Percentiles rank a stretch among this genome's conserved stretches.
Conservation (phyloP, 2,329 filamentous ascomycete genomes). For the Monilinia vaccinii-corymbosi region DNA sequence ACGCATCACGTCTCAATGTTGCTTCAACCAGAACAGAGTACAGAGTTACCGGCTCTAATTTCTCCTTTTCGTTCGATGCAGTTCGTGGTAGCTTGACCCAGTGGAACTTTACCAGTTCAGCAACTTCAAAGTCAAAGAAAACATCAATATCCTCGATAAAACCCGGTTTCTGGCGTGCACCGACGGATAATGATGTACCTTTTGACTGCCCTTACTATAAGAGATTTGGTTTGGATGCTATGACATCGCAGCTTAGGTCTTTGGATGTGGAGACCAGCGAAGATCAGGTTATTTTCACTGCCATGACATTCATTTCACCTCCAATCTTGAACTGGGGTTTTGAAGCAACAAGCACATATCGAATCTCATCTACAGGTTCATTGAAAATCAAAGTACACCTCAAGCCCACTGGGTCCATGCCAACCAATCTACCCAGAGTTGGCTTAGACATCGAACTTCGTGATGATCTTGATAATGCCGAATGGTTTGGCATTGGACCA, state of each 20-base stretch:
- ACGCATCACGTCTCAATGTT: slow-evolving; percentile 9
- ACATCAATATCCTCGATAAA: slow-evolving; percentile 2
- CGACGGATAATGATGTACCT: slow-evolving; percentile 55
- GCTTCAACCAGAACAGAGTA: slow-evolving; percentile 20
- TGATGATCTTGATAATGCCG: slow-evolving; percentile 37
- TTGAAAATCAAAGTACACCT: slow-evolving; percentile 40
- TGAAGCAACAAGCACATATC: slow-evolving; percentile 42
- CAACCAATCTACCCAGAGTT: slow-evolving; percentile 49
- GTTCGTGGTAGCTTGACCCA: slow-evolving; percentile 35
- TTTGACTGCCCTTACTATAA: slow-evolving; percentile 49
- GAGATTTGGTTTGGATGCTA: slow-evolving; percentile 38
- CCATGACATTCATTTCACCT: slow-evolving; percentile 45
- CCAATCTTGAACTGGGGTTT: slow-evolving; percentile 53
- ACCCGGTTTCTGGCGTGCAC: slow-evolving; percentile 49
- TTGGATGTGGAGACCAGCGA: slow-evolving; percentile 27
- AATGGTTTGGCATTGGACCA: slow-evolving; percentile 60
- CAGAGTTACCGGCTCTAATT: slow-evolving; percentile 29
- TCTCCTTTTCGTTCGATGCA: slow-evolving; percentile 37
- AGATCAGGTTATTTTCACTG: slow-evolving; percentile 32
- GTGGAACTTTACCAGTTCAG: slow-evolving; percentile 31
- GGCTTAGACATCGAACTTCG: slow-evolving; percentile 49
- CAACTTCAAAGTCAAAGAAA: not conserved
- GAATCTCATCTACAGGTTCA: slow-evolving; percentile 36
- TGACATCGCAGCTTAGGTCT: slow-evolving; percentile 39
- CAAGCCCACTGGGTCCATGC: slow-evolving; percentile 39